Evolutionary conservation across 106 monocot genomes (phyloP), one percentile per base, ranked within the genome.

Genomic region (Vanilla planifolia): DNA sequence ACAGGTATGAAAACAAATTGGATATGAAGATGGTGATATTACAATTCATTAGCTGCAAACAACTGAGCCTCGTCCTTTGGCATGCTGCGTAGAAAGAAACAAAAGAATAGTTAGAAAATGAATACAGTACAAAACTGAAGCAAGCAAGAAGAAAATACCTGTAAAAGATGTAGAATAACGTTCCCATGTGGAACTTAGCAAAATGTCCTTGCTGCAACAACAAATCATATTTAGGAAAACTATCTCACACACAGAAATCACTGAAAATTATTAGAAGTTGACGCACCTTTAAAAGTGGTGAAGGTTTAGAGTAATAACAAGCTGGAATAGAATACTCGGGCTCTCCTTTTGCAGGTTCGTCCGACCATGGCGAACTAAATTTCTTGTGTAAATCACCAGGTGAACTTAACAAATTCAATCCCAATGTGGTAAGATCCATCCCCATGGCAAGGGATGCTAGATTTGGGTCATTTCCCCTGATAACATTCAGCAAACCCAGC

Each of bases 61-160:
- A 91, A 60, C 52, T 91, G 91, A 65, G 86, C 86, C 72, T 91
- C 91, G 81, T 91, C 91, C 77, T 80, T 91, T 17, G 86, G 91
- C 91, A 91, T 91, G 61, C 91, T 91, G 85, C 67, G 69, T 6
- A 35, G n/a, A 37, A 37, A 37, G 37, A 10, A 6, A 37, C 37
- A 37, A 10, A 37, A 37, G 37, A 37, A 37, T n/a, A 37, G 37
- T 10, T 37, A 6, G 37, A 37, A 10, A 37, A 37, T 37, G 37
- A 37, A 37, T 6, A 10, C 37, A 37, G 10, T 37, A 6, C 19
- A 45, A 89, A 82, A 85, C 85, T 71, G 85, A 85, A 37, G 10
- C 37, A 37, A 6, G 37, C 10, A 5, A 37, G 0, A 37, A 10
- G 37, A 37, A 37, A 5, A 5, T 10, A 37, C 37, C 37, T 37